These are phyloP conservation scores for Termitomyces sp. DNA, from an alignment of 768 basidiomycete genomes.

Conservation along the genomic window DNA sequence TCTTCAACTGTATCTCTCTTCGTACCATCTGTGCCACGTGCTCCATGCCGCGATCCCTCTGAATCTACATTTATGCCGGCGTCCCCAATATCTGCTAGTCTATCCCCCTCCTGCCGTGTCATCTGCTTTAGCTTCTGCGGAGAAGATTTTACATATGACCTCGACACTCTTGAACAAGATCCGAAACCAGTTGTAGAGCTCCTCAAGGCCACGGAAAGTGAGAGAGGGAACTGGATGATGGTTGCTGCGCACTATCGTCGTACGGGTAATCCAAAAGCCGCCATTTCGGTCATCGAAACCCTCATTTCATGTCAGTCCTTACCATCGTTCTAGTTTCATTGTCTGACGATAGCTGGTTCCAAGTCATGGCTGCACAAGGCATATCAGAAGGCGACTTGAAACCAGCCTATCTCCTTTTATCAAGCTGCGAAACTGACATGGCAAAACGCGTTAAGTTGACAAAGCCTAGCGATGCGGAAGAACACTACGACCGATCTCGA, in stretches of 20 bases:
- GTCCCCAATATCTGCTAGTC: not conserved
- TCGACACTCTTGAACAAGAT: conserved; percentile 39
- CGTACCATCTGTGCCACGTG: not conserved
- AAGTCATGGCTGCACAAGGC: conserved; percentile 39
- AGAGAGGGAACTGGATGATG: conserved; percentile 53
- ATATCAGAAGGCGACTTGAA: conserved; percentile 36
- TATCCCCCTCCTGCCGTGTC: conserved; percentile 6
- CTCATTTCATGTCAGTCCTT: conserved; percentile 43
- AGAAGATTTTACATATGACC: conserved; percentile 38
- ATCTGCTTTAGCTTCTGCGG: conserved; percentile 36
- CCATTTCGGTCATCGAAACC: conserved; percentile 37
- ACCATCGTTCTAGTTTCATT: not conserved
- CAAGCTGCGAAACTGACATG: conserved; percentile 52
- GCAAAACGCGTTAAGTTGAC: conserved; percentile 26
- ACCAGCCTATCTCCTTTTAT: conserved; percentile 50
- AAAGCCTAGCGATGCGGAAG: conserved; percentile 18
- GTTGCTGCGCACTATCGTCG: conserved; percentile 53
- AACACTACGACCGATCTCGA: conserved; percentile 37
- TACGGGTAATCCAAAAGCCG: conserved; percentile 39
- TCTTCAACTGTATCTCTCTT: not conserved
- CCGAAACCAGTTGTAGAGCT: conserved; percentile 42
- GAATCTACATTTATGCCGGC: not conserved
- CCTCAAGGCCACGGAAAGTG: conserved; percentile 39
- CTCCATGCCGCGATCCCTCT: not conserved
- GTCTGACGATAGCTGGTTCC: conserved; percentile 3